phyloP scores from a whole-genome alignment of 2,329 filamentous ascomycete genomes.

The Calonectria pteridis region DNA sequence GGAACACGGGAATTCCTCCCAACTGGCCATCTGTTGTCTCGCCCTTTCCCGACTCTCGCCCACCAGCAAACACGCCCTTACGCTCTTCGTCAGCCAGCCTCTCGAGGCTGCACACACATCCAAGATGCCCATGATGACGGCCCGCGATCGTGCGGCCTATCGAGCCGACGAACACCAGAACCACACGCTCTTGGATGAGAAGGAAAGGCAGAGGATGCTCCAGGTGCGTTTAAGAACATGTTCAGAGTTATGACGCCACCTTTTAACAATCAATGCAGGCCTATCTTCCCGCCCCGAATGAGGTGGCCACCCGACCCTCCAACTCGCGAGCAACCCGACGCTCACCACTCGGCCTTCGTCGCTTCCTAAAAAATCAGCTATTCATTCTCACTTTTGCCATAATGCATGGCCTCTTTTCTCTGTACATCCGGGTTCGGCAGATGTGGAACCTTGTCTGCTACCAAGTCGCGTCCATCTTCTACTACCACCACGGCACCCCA shows the following conservation, averaged over 20 bases:
- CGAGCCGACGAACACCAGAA: slow-evolving; percentile 53
- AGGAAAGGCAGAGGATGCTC: slow-evolving; percentile 54
- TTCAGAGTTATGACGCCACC: background rate
- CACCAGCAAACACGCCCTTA: background rate
- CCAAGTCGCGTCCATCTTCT: slow-evolving; percentile 83
- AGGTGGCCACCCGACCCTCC: slow-evolving; percentile 41
- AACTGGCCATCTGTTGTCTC: background rate
- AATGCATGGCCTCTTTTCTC: slow-evolving; percentile 85
- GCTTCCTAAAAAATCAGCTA: slow-evolving; percentile 72
- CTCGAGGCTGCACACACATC: slow-evolving; percentile 42
- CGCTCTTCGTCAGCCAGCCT: slow-evolving; percentile 40
- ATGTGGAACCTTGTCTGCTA: slow-evolving; percentile 84
- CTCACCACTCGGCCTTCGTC: slow-evolving; percentile 68
- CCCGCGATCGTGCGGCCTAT: slow-evolving; percentile 54
- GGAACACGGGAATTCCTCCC: background rate
- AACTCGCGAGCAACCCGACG: slow-evolving; percentile 43
- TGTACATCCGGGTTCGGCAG: slow-evolving; percentile 87
- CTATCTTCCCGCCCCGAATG: slow-evolving; percentile 52
- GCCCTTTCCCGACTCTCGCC: background rate
- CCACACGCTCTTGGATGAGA: slow-evolving; percentile 51
- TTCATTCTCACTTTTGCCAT: slow-evolving; percentile 76
- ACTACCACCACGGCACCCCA: slow-evolving; percentile 96
- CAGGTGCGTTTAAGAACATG: slow-evolving; percentile 40
- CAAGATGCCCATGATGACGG: slow-evolving; percentile 51
- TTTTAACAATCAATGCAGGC: slow-evolving; percentile 41